Evolutionary conservation across 176 grass and related monocot species (phyloP).

Genomic region (Raddia guianensis): DNA sequence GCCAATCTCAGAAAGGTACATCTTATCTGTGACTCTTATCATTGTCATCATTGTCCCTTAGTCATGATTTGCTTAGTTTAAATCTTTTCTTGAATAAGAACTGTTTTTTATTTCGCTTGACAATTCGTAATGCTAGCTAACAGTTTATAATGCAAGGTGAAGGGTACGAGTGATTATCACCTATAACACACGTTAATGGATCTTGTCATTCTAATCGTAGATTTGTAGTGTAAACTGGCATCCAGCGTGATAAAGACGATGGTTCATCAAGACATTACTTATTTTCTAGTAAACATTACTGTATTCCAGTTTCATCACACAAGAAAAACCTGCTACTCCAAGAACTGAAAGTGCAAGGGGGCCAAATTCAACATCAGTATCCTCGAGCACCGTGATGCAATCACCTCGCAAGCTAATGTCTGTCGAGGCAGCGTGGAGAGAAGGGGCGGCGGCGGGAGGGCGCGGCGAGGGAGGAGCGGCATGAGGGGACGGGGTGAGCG

Average conservation of each 20-base stretch:
- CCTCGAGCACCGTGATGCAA: neutral
- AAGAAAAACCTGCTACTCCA: slow-evolving; percentile 10
- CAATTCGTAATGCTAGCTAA: neutral
- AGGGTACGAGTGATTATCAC: neutral
- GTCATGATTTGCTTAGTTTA: neutral
- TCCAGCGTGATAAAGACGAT: neutral
- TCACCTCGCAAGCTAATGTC: slow-evolving; percentile 48
- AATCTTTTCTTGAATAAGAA: too few species aligned
- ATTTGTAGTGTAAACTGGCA: neutral
- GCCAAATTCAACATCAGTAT: slow-evolving; percentile 6
- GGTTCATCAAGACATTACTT: neutral
- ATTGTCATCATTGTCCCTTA: neutral
- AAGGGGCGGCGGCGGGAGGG: too few species aligned
- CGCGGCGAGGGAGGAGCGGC: too few species aligned
- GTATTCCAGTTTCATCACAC: neutral
- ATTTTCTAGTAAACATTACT: neutral
- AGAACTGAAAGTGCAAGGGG: slow-evolving; percentile 37
- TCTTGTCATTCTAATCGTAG: neutral
- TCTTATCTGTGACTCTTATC: slow-evolving; percentile 5
- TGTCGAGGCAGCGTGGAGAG: slow-evolving; percentile 54
- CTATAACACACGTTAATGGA: neutral
- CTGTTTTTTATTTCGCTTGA: neutral
- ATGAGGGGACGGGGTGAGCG: too few species aligned
- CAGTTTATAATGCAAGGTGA: neutral
- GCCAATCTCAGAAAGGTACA: slow-evolving; percentile 35